A percentile compares a stretch with the other conserved stretches of the same genome.
These are phyloP conservation scores for Verticillium zaregamsianum DNA, from an alignment of 2,329 filamentous ascomycete genomes.

Conservation along the genomic window DNA sequence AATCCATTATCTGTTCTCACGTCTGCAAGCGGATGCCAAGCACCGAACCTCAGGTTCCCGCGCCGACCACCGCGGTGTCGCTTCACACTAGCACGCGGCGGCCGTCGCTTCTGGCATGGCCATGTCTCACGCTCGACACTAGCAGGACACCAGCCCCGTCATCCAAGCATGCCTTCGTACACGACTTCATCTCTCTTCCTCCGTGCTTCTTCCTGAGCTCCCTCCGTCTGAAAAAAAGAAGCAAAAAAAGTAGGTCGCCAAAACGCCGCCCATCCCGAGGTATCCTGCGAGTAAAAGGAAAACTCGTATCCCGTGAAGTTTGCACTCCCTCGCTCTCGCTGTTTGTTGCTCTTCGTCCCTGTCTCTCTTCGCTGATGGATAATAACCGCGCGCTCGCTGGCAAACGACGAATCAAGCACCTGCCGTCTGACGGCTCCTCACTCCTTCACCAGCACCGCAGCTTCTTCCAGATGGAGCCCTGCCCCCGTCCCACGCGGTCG, in stretches of 20 bases:
- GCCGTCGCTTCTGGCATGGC: background rate
- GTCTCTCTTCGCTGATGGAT: background rate
- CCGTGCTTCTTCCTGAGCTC: background rate
- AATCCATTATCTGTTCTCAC: background rate
- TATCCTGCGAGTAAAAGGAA: constrained; percentile 1
- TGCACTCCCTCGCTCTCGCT: background rate
- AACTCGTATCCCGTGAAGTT: background rate
- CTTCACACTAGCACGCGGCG: background rate
- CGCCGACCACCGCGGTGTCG: no score
- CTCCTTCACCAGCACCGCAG: constrained; percentile 47
- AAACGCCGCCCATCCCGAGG: background rate
- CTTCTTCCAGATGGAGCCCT: constrained; percentile 50
- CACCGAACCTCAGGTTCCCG: no score
- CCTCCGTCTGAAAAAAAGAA: background rate
- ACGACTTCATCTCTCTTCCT: background rate
- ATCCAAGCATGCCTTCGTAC: background rate
- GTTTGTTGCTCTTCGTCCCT: background rate
- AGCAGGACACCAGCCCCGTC: background rate
- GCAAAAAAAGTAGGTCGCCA: background rate
- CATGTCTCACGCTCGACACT: background rate
- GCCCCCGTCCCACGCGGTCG: constrained; percentile 37
- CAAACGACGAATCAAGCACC: background rate
- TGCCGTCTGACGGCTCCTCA: no score
- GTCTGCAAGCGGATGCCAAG: background rate
- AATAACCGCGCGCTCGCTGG: background rate